Percentiles rank a stretch among this genome's conserved stretches.
phyloP scores from a whole-genome alignment of 2,329 filamentous ascomycete genomes.

The Chaetoscypha palmicola region DNA sequence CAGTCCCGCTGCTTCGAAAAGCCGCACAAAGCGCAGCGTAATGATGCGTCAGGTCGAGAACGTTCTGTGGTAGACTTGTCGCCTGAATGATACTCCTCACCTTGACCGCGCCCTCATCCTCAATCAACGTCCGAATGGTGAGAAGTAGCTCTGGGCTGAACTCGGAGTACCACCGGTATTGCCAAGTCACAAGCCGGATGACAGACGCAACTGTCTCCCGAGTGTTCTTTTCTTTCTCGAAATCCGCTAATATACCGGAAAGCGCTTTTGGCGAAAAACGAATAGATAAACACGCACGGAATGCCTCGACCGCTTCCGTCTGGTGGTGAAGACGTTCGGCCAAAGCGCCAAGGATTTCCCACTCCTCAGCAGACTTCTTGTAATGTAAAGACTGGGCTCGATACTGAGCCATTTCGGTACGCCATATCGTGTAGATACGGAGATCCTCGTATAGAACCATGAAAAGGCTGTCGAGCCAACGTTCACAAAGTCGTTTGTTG shows the following conservation, averaged over 20 bases:
- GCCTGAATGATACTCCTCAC: conserved; percentile 95
- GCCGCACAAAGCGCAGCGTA: conserved; percentile 92
- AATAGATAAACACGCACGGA: conserved; percentile 76
- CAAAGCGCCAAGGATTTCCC: conserved; percentile 92
- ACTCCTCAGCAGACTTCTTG: conserved; percentile 94
- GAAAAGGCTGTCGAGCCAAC: conserved; percentile 97
- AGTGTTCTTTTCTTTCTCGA: conserved; percentile 71
- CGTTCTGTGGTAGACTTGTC: conserved; percentile 85
- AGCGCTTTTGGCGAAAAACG: conserved; percentile 93
- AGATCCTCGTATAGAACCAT: conserved; percentile 99
- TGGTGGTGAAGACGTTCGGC: conserved; percentile 88
- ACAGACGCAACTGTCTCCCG: conserved; percentile 76
- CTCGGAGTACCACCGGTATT: conserved; percentile 99
- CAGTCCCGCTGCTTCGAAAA: conserved; percentile 77
- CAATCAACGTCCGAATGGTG: conserved; percentile 85
- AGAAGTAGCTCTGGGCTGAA: conserved; percentile 89
- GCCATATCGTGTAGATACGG: conserved; percentile 98
- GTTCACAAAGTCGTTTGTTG: conserved; percentile 93
- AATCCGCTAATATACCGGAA: conserved; percentile 72
- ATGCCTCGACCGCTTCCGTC: conserved; percentile 89
- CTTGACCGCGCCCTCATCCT: conserved; percentile 96
- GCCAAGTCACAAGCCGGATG: conserved; percentile 91
- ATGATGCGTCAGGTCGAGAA: conserved; percentile 90
- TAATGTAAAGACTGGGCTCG: conserved; percentile 90
- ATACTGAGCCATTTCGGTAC: conserved; percentile 94